Evolutionary conservation across 2,329 filamentous ascomycete species (phyloP).

Genomic region (Didymella pinodella): DNA sequence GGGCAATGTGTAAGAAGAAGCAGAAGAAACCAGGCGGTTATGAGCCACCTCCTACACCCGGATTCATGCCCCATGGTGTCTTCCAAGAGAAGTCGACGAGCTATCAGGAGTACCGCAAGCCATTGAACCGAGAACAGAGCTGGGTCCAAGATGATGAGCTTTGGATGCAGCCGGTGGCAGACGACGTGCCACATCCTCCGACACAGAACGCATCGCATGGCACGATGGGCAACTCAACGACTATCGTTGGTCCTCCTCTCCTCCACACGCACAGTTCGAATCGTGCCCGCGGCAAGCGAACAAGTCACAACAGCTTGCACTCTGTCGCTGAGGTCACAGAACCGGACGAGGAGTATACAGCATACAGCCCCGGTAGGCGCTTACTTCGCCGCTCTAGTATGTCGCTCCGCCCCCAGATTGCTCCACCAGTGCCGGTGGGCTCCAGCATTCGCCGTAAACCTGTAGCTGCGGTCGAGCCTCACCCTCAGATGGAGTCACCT

Average conservation of each 20-base stretch:
- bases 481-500: slow-evolving; percentile 20
- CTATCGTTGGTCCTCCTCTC: slow-evolving; percentile 38
- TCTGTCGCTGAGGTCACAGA: slow-evolving; percentile 46
- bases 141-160: slow-evolving; percentile 47
- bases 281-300: slow-evolving; percentile 42
- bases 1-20: slow-evolving; percentile 37
- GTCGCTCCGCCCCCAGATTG: slow-evolving; percentile 19
- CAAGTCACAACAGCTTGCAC: slow-evolving; percentile 43
- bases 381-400: slow-evolving; percentile 20
- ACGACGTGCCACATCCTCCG: slow-evolving; percentile 3
- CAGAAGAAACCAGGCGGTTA: slow-evolving; percentile 35
- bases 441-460: slow-evolving; percentile 42
- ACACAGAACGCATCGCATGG: slow-evolving; percentile 20
- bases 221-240: slow-evolving; percentile 28
- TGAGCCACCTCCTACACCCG: slow-evolving; percentile 45
- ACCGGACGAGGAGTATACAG: slow-evolving; percentile 34
- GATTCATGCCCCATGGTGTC: slow-evolving; percentile 48
- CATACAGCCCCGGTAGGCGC: slow-evolving; percentile 28
- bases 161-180: slow-evolving; percentile 18
- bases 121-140: slow-evolving; percentile 31
- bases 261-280: slow-evolving; percentile 48
- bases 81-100: slow-evolving; percentile 42
- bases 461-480: neutral
- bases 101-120: slow-evolving; percentile 33
- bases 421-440: slow-evolving; percentile 24